These are phyloP conservation scores for Acorus gramineus DNA, from an alignment of 106 monocot species.

Conservation along the genomic window DNA sequence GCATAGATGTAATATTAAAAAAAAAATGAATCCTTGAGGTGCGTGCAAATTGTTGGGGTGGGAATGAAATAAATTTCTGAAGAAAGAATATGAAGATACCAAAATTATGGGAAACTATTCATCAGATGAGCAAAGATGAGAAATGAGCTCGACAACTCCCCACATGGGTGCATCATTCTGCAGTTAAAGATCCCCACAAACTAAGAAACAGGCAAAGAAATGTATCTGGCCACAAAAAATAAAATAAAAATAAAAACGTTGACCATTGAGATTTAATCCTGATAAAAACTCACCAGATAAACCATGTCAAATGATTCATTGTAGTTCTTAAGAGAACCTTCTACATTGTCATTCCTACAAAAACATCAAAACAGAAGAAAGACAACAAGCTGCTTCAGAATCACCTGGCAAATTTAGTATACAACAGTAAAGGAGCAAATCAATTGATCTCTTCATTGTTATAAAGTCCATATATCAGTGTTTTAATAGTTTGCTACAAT, in stretches of 20 bases:
- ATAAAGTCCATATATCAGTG: no score
- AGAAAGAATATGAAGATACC: no score
- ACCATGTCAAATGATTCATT: conserved; percentile 45
- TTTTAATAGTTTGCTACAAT: no score
- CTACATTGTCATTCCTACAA: conserved; percentile 45
- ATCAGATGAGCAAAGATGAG: conserved; percentile 23
- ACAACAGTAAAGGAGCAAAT: no score
- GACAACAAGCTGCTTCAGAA: not conserved
- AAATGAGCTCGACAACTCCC: conserved; percentile 44
- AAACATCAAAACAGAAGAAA: not conserved
- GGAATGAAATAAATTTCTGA: no score
- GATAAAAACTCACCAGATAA: conserved; percentile 30
- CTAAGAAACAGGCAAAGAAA: not conserved
- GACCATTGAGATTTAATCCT: no score
- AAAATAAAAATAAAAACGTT: not conserved
- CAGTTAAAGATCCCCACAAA: not conserved
- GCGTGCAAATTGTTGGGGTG: no score
- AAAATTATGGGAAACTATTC: not conserved
- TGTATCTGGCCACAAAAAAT: not conserved
- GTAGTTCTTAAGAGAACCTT: conserved; percentile 36
- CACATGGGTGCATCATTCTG: conserved; percentile 50
- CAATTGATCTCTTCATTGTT: no score
- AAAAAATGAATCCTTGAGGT: no score
- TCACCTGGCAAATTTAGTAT: not conserved
- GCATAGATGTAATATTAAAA: no score